Evolutionary conservation across 2,329 filamentous ascomycete genomes (phyloP).

Genomic region (Aspergillus aculeatinus): DNA sequence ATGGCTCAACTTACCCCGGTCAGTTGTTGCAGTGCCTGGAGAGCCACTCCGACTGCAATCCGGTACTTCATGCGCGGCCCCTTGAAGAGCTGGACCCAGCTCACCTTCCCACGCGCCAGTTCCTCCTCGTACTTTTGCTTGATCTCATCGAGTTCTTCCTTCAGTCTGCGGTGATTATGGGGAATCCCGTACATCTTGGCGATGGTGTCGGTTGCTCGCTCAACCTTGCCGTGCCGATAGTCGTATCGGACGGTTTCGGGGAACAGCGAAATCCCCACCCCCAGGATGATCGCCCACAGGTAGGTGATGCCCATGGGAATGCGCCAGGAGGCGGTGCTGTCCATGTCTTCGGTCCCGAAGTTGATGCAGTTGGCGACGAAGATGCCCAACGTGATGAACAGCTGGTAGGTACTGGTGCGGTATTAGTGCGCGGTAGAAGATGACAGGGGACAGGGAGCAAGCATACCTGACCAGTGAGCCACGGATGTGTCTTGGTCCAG

Average conservation of each 20-base stretch:
- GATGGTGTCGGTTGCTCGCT: constrained; percentile 53
- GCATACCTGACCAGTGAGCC: constrained; percentile 42
- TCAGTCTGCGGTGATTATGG: constrained; percentile 53
- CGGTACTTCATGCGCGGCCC: constrained; percentile 46
- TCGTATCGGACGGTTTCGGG: constrained; percentile 59
- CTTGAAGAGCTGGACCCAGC: constrained; percentile 40
- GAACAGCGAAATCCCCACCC: constrained; percentile 54
- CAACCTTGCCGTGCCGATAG: constrained; percentile 55
- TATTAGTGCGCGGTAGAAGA: not conserved
- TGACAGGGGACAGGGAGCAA: not conserved
- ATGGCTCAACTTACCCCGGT: constrained; percentile 26
- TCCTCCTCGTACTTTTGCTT: constrained; percentile 57
- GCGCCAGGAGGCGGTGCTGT: constrained; percentile 46
- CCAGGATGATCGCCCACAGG: constrained; percentile 56
- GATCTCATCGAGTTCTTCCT: constrained; percentile 56
- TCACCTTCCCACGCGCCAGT: constrained; percentile 31
- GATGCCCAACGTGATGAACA: constrained; percentile 50
- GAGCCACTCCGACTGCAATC: constrained; percentile 39
- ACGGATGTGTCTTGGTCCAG: constrained; percentile 46
- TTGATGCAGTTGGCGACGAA: constrained; percentile 50
- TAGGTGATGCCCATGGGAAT: constrained; percentile 58
- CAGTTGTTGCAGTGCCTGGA: constrained; percentile 47
- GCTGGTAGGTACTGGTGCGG: constrained; percentile 43
- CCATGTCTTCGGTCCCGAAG: constrained; percentile 40
- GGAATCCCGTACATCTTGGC: constrained; percentile 55